Conservation (phyloP, 2,329 filamentous ascomycete genomes). For the Fusarium sp. region DNA sequence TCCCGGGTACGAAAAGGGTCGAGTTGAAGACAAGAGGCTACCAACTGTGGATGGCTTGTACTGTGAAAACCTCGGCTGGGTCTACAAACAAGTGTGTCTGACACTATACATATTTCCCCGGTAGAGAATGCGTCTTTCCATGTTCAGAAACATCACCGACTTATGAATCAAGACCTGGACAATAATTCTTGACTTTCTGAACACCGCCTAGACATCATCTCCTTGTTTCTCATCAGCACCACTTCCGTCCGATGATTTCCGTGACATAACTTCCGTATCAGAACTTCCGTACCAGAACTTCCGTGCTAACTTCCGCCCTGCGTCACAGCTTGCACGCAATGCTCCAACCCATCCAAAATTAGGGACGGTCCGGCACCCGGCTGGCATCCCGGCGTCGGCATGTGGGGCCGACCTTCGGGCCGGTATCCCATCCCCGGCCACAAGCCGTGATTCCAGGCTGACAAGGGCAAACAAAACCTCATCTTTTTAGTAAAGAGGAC, state of each 20-base stretch:
- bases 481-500: not conserved
- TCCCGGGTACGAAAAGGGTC: not conserved
- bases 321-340: not conserved
- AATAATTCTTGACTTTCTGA: not conserved
- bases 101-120: not conserved
- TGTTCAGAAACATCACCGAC: accelerated
- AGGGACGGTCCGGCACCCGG: not conserved
- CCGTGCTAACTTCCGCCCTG: not conserved
- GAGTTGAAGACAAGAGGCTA: not conserved
- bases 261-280: not conserved
- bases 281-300: not conserved
- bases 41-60: accelerated
- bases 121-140: not conserved
- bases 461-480: not conserved
- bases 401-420: not conserved
- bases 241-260: not conserved
- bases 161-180: not conserved
- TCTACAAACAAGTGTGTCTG: not conserved
- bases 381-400: not conserved
- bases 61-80: not conserved
- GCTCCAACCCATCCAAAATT: not conserved
- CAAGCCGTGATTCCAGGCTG: not conserved
- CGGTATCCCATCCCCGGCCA: not conserved
- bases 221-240: not conserved
- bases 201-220: not conserved